A percentile compares a stretch with the other conserved stretches of the same genome.
Conservation (phyloP, 75 land plant genomes). For the Adiantum capillusveneris region DNA sequence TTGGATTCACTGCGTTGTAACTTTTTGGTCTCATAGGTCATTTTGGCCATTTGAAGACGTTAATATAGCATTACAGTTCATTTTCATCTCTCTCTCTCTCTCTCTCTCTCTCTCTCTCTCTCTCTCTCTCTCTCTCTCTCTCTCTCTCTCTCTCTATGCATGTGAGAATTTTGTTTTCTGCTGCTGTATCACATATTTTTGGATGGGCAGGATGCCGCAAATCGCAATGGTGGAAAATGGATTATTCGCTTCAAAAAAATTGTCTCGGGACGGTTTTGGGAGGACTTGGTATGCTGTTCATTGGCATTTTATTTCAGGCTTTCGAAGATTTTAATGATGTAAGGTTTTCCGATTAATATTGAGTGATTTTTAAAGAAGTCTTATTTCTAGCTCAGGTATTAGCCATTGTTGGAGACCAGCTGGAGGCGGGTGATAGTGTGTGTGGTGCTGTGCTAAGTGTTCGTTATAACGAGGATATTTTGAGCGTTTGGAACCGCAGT, state of each 20-base stretch:
- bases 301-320: neutral
- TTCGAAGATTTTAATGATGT: too few species aligned
- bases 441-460: conserved; percentile 96
- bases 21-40: too few species aligned
- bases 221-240: conserved; percentile 97
- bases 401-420: conserved; percentile 92
- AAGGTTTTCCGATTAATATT: too few species aligned
- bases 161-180: neutral
- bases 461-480: conserved; percentile 87
- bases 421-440: conserved; percentile 84
- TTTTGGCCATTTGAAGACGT: too few species aligned
- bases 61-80: too few species aligned
- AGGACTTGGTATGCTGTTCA: conserved; percentile 64
- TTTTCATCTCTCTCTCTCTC: too few species aligned
- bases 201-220: conserved; percentile 74
- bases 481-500: conserved; percentile 96
- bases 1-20: too few species aligned
- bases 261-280: conserved; percentile 96
- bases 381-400: conserved; percentile 44
- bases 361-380: too few species aligned
- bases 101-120: too few species aligned
- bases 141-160: too few species aligned
- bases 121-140: too few species aligned
- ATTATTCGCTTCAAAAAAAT: conserved; percentile 83
- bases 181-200: neutral